phyloP scores from a whole-genome alignment of 2,329 filamentous ascomycete genomes.

The Aaosphaeria arxii region DNA sequence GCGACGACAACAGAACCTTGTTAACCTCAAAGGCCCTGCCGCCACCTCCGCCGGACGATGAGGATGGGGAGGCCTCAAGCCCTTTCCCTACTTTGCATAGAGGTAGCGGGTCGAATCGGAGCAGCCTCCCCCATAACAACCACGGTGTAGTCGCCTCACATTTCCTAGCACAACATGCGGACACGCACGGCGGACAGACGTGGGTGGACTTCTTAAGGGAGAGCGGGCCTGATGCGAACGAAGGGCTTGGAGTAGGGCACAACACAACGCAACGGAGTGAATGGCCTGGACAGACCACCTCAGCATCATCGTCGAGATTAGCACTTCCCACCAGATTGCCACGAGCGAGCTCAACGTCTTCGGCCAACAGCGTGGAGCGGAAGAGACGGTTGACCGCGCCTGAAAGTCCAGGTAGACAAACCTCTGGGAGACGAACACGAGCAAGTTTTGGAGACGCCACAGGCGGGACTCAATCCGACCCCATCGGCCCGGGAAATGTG shows the following conservation, averaged over 20 bases:
- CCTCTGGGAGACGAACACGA: conserved; percentile 23
- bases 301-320: conserved; percentile 10
- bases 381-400: conserved; percentile 35
- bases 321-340: conserved; percentile 17
- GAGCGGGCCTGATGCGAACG: conserved; percentile 9
- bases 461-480: conserved; percentile 13
- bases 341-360: conserved; percentile 9
- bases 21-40: no score
- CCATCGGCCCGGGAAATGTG: conserved; percentile 9
- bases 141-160: conserved; percentile 13
- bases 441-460: conserved; percentile 7
- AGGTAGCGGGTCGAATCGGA: neutral
- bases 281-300: neutral
- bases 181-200: conserved; percentile 24
- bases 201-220: conserved; percentile 35
- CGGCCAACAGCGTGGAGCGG: conserved; percentile 22
- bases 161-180: conserved; percentile 18
- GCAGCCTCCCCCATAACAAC: neutral
- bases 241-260: neutral
- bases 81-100: no score
- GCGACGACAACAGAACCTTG: no score
- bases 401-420: conserved; percentile 28
- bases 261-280: neutral
- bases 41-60: no score
- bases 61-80: no score